phyloP scores from a whole-genome alignment of 139 green algal genomes.

The Penium margaritaceum region DNA sequence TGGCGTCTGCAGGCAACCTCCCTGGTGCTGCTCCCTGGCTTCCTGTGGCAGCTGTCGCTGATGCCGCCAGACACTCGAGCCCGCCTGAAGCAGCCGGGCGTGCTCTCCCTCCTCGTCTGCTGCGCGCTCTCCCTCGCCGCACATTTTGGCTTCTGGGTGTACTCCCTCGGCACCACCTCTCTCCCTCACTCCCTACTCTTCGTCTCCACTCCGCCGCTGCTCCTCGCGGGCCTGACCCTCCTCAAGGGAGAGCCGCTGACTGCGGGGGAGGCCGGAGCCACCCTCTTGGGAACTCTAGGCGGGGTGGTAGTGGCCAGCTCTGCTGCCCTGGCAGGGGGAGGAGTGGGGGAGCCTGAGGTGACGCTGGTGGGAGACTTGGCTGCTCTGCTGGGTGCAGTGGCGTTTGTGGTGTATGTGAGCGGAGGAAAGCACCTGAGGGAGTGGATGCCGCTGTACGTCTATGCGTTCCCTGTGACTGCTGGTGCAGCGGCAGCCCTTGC shows the following conservation, averaged over 20 bases:
- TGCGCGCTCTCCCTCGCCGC: conserved; percentile 59
- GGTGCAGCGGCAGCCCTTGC: conserved; percentile 14
- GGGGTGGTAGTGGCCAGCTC: neutral
- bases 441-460: conserved; percentile 74
- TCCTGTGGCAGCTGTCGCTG: conserved; percentile 22
- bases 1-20: conserved; percentile 35
- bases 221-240: conserved; percentile 54
- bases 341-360: conserved; percentile 23
- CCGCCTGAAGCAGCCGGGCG: neutral
- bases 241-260: conserved; percentile 60
- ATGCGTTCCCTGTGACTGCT: conserved; percentile 61
- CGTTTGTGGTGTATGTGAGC: conserved; percentile 54
- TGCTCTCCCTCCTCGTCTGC: conserved; percentile 8
- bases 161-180: conserved; percentile 33
- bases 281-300: conserved; percentile 9
- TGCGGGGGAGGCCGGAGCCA: conserved; percentile 9
- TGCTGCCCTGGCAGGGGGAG: neutral
- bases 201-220: conserved; percentile 62
- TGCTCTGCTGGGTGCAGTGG: conserved; percentile 52
- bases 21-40: conserved; percentile 13
- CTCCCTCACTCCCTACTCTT: conserved; percentile 72
- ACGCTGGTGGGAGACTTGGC: conserved; percentile 60
- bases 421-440: conserved; percentile 45
- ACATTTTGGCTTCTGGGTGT: conserved; percentile 70
- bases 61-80: neutral